These are phyloP conservation scores for Mallotus nudiflorus DNA, from an alignment of 345 rosid species.

Conservation along the genomic window DNA sequence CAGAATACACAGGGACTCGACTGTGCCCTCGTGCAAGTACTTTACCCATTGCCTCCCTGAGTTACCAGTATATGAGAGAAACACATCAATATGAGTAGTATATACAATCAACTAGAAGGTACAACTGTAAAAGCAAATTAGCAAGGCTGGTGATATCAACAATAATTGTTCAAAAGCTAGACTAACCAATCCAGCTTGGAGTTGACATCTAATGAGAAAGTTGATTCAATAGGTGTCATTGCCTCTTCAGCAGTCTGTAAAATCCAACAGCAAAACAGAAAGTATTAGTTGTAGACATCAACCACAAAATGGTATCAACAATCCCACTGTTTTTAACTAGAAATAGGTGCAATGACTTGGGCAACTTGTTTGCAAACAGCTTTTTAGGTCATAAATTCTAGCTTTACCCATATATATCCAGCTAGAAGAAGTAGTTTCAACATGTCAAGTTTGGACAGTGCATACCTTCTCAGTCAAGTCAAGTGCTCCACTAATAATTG, in stretches of 20 bases:
- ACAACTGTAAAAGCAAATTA: neutral
- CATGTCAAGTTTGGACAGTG: neutral
- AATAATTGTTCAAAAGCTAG: slow-evolving; percentile 13
- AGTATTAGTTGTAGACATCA: neutral
- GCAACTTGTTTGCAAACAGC: neutral
- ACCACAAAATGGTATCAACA: neutral
- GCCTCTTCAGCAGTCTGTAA: slow-evolving; percentile 98
- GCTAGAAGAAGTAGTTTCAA: neutral
- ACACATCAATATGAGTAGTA: neutral
- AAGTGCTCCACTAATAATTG: slow-evolving; percentile 94
- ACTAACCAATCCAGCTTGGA: slow-evolving; percentile 95
- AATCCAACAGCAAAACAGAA: slow-evolving; percentile 15
- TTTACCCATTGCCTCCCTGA: slow-evolving; percentile 93
- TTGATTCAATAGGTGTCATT: slow-evolving; percentile 98
- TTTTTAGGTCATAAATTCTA: slow-evolving; percentile 3
- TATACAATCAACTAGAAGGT: neutral
- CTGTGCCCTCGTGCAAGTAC: slow-evolving; percentile 96
- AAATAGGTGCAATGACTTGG: neutral
- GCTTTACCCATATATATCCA: neutral
- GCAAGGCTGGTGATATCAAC: neutral
- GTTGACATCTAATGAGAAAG: slow-evolving; percentile 93
- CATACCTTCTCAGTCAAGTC: slow-evolving; percentile 92
- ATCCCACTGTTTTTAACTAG: neutral
- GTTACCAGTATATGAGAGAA: slow-evolving; percentile 18
- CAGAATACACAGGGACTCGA: slow-evolving; percentile 89